phyloP scores from a whole-genome alignment of 2,329 filamentous ascomycete species.

The Xylaria sp. region DNA sequence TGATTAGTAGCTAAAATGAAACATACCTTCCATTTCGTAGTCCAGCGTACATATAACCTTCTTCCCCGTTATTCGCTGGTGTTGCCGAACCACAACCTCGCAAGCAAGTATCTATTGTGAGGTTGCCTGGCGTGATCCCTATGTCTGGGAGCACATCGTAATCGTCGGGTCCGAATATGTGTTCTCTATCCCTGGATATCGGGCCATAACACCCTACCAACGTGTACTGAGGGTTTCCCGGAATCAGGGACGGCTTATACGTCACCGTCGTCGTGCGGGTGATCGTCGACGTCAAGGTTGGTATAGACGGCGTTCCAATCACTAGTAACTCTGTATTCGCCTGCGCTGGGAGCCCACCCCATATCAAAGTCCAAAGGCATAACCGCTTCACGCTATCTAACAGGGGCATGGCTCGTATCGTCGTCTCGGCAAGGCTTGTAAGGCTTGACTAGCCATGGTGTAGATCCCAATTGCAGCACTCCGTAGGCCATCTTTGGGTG shows the following conservation, averaged over 20 bases:
- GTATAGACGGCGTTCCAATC: slow-evolving; percentile 35
- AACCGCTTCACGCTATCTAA: slow-evolving; percentile 37
- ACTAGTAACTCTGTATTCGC: slow-evolving; percentile 36
- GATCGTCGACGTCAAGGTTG: slow-evolving; percentile 38
- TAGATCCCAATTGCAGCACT: slow-evolving; percentile 12
- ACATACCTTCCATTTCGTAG: slow-evolving; percentile 46
- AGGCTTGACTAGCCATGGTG: slow-evolving; percentile 39
- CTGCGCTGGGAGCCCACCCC: slow-evolving; percentile 36
- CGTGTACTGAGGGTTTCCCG: slow-evolving; percentile 40
- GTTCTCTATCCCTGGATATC: slow-evolving; percentile 26
- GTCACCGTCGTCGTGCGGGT: slow-evolving; percentile 47
- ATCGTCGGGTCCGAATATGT: slow-evolving; percentile 42
- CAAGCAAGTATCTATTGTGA: slow-evolving; percentile 43
- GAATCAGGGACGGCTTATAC: slow-evolving; percentile 44
- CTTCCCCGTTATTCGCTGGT: slow-evolving; percentile 15
- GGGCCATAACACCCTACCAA: slow-evolving; percentile 46
- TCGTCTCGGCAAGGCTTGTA: slow-evolving; percentile 37
- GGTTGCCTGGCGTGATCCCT: slow-evolving; percentile 32
- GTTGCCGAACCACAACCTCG: slow-evolving; percentile 38
- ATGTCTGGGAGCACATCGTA: slow-evolving; percentile 35
- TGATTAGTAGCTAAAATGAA: neutral
- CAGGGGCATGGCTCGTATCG: slow-evolving; percentile 39
- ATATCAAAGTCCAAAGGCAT: slow-evolving; percentile 39
- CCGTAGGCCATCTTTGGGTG: slow-evolving; percentile 25
- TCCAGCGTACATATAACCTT: slow-evolving; percentile 41